These are phyloP conservation scores for Colletotrichum camelliae DNA, from an alignment of 2,329 filamentous ascomycete species.

Conservation along the genomic window DNA sequence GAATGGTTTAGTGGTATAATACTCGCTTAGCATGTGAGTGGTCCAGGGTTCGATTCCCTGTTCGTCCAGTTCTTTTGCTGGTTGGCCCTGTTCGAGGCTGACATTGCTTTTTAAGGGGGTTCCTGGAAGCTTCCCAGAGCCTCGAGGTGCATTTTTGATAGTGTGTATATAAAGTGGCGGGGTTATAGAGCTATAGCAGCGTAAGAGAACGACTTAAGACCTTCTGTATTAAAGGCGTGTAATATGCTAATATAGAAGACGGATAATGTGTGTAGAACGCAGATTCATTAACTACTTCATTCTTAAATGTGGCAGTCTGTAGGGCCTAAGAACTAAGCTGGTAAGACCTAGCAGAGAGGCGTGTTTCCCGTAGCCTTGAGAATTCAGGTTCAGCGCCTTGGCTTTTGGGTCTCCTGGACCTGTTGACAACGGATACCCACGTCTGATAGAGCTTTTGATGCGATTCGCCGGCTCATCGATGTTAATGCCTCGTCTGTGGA, in stretches of 20 bases:
- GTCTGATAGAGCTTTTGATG: neutral
- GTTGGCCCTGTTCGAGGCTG: neutral
- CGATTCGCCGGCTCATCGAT: neutral
- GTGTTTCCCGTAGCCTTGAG: neutral
- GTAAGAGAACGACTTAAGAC: neutral
- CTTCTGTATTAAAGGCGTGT: neutral
- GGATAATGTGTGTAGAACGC: neutral
- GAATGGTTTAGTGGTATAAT: slow-evolving; percentile 23
- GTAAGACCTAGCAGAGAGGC: neutral
- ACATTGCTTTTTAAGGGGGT: neutral
- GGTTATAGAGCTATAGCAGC: neutral
- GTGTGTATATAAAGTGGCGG: accelerated
- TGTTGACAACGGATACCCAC: neutral
- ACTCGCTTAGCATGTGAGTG: slow-evolving; percentile 12
- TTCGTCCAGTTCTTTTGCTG: neutral
- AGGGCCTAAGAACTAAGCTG: neutral
- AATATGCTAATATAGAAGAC: accelerated
- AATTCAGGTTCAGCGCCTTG: neutral
- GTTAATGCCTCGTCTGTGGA: neutral
- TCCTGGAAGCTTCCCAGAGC: neutral
- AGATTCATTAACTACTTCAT: neutral
- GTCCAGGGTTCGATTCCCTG: too few relatives aligned
- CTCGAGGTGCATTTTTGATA: neutral
- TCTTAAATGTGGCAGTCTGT: neutral
- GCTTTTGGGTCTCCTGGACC: neutral